phyloP scores from a whole-genome alignment of 179 eudicot species.

The Silene vulgaris region DNA sequence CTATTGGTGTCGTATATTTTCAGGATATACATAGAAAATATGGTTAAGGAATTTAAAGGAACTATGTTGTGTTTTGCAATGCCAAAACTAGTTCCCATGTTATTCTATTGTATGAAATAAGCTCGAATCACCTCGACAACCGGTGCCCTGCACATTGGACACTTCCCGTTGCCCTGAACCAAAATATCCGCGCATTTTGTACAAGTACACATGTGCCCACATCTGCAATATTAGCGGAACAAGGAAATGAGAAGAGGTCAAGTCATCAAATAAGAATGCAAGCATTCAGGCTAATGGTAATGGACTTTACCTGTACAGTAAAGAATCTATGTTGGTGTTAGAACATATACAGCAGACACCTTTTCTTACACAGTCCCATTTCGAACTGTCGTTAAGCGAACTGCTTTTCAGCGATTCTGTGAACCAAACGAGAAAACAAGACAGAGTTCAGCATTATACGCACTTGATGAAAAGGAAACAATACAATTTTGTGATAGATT shows the following conservation, averaged over 20 bases:
- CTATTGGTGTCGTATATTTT: constrained; percentile 12
- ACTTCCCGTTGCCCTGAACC: constrained; percentile 54
- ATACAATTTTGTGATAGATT: neutral
- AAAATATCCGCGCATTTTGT: constrained; percentile 60
- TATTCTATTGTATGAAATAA: constrained; percentile 45
- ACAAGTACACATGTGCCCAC: constrained; percentile 94
- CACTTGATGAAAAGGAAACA: neutral
- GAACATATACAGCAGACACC: constrained; percentile 72
- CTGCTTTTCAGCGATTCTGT: constrained; percentile 32
- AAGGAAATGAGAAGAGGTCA: neutral
- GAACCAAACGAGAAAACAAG: neutral
- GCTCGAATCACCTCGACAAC: constrained; percentile 70
- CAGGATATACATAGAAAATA: constrained; percentile 23
- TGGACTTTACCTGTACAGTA: constrained; percentile 58
- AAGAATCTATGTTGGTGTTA: constrained; percentile 49
- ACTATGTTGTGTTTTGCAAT: constrained; percentile 12
- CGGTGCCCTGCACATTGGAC: constrained; percentile 82
- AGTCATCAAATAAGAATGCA: neutral
- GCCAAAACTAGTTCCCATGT: constrained; percentile 5
- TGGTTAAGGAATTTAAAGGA: constrained; percentile 9
- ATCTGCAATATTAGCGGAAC: constrained; percentile 36
- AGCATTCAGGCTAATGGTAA: neutral
- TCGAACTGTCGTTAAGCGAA: constrained; percentile 35
- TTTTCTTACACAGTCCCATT: constrained; percentile 54
- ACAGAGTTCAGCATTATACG: neutral